Conservation (phyloP, 768 basidiomycete species). For the Naganishia antarctica region DNA sequence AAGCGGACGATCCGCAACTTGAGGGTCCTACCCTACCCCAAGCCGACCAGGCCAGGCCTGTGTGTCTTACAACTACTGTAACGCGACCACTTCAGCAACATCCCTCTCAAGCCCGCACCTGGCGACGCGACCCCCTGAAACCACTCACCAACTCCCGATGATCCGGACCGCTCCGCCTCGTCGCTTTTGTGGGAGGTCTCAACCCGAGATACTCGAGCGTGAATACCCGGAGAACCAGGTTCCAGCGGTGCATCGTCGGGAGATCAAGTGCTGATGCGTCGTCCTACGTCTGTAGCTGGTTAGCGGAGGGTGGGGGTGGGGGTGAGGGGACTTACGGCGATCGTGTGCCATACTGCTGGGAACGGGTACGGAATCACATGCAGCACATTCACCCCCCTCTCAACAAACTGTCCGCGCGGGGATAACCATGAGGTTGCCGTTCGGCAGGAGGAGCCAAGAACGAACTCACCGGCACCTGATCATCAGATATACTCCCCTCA, state of each 20-base stretch:
- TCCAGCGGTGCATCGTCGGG: constrained; percentile 83
- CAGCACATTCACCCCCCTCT: constrained; percentile 74
- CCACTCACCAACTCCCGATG: constrained; percentile 9
- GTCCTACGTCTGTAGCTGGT: constrained; percentile 57
- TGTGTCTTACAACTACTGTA: constrained; percentile 12
- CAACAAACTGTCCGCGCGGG: constrained; percentile 56
- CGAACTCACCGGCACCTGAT: constrained; percentile 66
- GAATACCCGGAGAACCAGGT: constrained; percentile 78
- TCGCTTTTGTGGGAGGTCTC: constrained; percentile 17
- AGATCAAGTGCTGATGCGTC: constrained; percentile 79
- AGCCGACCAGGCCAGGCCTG: neutral
- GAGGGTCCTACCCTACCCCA: too few relatives aligned
- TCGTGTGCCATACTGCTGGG: constrained; percentile 81
- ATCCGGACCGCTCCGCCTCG: neutral
- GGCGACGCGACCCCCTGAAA: too few relatives aligned
- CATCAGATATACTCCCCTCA: constrained; percentile 66
- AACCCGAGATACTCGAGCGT: constrained; percentile 78
- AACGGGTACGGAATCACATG: constrained; percentile 88
- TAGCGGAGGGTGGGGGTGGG: neutral
- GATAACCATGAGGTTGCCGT: neutral
- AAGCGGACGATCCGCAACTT: too few relatives aligned
- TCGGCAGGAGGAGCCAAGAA: neutral
- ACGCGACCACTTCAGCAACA: neutral
- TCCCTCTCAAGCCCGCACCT: too few relatives aligned
- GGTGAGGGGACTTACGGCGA: constrained; percentile 56